Evolutionary conservation across 169 alveolate species (phyloP).

Genomic region (Plasmodium cynomolgi): DNA sequence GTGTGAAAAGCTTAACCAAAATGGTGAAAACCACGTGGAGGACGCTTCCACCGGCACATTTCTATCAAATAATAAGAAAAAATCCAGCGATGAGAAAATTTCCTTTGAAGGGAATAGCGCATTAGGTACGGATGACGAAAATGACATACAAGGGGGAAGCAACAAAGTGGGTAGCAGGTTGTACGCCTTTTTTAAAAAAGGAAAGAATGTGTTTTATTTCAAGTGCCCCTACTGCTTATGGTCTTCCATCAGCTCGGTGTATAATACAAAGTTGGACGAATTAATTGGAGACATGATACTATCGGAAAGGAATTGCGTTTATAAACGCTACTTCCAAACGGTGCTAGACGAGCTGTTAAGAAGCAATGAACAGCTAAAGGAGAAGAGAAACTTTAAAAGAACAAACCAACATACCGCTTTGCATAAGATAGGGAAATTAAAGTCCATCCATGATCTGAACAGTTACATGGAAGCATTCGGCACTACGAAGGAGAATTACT

Average conservation of each 20-base stretch:
- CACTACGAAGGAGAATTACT: background rate
- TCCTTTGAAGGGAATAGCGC: background rate
- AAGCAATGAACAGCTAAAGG: slow-evolving; percentile 31
- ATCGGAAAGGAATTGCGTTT: slow-evolving; percentile 29
- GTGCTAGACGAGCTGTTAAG: slow-evolving; percentile 38
- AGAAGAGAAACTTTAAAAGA: slow-evolving; percentile 22
- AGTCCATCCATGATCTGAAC: background rate
- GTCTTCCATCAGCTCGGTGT: slow-evolving; percentile 21
- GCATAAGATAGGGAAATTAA: slow-evolving; percentile 25
- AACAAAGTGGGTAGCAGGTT: background rate
- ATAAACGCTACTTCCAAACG: slow-evolving; percentile 12
- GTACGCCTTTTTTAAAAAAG: slow-evolving; percentile 3
- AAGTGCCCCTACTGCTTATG: slow-evolving; percentile 65
- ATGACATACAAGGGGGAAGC: background rate
- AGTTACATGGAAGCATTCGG: background rate
- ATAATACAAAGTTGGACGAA: slow-evolving; percentile 45
- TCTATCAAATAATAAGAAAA: background rate
- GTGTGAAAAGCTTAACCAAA: background rate
- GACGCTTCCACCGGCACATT: background rate
- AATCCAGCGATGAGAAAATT: background rate
- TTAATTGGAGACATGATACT: slow-evolving; percentile 58
- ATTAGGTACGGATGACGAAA: slow-evolving; percentile 6
- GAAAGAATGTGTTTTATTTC: slow-evolving; percentile 31
- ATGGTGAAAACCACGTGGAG: background rate
- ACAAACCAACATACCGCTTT: background rate